phyloP scores from a whole-genome alignment of 2,329 filamentous ascomycete genomes.

The Pseudogymnoascus sp. region DNA sequence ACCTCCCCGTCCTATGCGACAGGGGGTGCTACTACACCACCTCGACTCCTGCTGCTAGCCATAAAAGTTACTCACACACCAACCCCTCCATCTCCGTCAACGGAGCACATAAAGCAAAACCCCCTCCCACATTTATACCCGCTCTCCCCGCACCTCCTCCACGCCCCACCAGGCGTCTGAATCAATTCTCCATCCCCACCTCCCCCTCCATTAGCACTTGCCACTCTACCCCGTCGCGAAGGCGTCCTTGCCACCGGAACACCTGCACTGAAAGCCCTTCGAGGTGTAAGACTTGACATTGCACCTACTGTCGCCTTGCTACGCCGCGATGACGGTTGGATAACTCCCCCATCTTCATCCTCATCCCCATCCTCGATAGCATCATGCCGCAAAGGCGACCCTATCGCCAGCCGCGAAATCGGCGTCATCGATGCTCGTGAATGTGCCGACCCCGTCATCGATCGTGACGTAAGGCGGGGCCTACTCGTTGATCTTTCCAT shows the following conservation, averaged over 20 bases:
- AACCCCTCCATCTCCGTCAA: background rate
- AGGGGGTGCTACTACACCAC: background rate
- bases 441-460: background rate
- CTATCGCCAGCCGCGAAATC: background rate
- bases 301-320: constrained; percentile 20
- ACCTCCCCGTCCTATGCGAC: background rate
- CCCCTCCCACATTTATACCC: constrained; percentile 48
- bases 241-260: background rate
- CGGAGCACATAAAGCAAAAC: constrained; percentile 49
- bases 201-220: background rate
- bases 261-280: background rate
- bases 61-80: background rate
- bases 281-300: background rate
- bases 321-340: background rate
- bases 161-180: constrained; percentile 43
- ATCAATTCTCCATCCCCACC: constrained; percentile 9
- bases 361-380: background rate
- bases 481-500: background rate
- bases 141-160: constrained; percentile 44
- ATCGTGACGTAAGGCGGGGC: background rate
- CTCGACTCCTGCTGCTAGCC: background rate
- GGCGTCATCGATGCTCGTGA: background rate
- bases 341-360: background rate
- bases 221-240: background rate
- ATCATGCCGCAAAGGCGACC: background rate